phyloP scores from a whole-genome alignment of 306 rosid species.

The Gynostemma pentaphyllum region DNA sequence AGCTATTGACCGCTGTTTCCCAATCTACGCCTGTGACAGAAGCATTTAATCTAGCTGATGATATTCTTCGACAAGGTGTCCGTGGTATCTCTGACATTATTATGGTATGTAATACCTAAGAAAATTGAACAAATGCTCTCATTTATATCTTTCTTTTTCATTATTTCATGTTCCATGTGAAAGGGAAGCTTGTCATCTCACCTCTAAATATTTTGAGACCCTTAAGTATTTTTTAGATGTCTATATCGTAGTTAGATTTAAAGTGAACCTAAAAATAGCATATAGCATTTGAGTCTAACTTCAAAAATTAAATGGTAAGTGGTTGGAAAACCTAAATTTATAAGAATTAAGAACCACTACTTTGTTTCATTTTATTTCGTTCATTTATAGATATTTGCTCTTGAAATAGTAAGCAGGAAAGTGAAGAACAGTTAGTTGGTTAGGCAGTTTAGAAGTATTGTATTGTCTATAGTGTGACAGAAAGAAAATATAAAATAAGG shows the following conservation, averaged over 20 bases:
- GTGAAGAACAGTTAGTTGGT: not conserved
- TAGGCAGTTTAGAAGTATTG: no score
- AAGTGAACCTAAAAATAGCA: not conserved
- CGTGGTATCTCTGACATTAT: conserved; percentile 99
- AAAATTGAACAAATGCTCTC: not conserved
- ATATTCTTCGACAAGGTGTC: conserved; percentile 97
- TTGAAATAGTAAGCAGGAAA: not conserved
- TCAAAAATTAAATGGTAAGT: not conserved
- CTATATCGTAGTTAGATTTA: not conserved
- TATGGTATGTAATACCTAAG: conserved; percentile 44
- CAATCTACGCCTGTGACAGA: conserved; percentile 96
- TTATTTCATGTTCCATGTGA: not conserved
- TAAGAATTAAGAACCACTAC: no score
- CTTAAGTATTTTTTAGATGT: not conserved
- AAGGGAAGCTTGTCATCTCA: not conserved
- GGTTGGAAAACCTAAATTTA: no score
- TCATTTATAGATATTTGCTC: no score
- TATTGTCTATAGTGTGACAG: no score
- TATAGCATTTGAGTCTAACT: not conserved
- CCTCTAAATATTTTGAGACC: not conserved
- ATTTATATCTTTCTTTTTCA: not conserved
- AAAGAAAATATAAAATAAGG: no score
- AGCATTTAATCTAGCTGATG: conserved; percentile 96
- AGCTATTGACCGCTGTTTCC: conserved; percentile 90
- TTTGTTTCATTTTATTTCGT: no score